phyloP scores from a whole-genome alignment of 257 asterid species.

The Primulina eburnea region DNA sequence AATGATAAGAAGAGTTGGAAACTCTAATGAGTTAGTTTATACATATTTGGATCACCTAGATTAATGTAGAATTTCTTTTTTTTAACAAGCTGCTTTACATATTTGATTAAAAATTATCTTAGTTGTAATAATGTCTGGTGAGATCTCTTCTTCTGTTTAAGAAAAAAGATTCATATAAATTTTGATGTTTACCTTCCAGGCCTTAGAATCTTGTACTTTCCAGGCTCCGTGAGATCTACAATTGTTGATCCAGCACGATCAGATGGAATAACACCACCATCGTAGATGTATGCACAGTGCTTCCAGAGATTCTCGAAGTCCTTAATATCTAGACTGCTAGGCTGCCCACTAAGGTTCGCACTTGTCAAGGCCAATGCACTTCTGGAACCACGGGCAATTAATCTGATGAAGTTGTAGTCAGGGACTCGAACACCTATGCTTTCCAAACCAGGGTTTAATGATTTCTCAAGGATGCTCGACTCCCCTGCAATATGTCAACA shows the following conservation, averaged over 20 bases:
- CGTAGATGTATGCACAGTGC: slow-evolving; percentile 62
- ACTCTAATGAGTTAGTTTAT: neutral
- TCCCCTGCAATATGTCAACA: slow-evolving; percentile 48
- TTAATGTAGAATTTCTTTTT: neutral
- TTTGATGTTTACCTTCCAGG: slow-evolving; percentile 71
- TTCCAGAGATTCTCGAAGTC: slow-evolving; percentile 83
- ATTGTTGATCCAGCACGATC: slow-evolving; percentile 89
- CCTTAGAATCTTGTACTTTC: slow-evolving; percentile 73
- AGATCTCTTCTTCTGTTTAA: neutral
- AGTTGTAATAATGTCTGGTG: neutral
- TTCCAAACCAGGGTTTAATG: slow-evolving; percentile 74
- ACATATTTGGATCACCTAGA: neutral
- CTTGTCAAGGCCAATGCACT: slow-evolving; percentile 91
- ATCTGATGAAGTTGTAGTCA: slow-evolving; percentile 63
- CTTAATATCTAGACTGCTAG: slow-evolving; percentile 72
- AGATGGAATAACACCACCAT: slow-evolving; percentile 81
- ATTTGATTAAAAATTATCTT: neutral
- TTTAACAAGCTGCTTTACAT: neutral
- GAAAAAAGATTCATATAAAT: neutral
- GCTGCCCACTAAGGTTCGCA: slow-evolving; percentile 82
- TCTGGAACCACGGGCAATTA: slow-evolving; percentile 62
- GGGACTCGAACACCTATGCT: slow-evolving; percentile 89
- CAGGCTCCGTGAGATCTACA: slow-evolving; percentile 68
- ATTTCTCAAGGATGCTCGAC: slow-evolving; percentile 72
- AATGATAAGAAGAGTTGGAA: neutral